Evolutionary conservation across 2,329 filamentous ascomycete species (phyloP), one percentile per base, ranked within the genome.

Genomic region (Periglandula ipomoeae): DNA sequence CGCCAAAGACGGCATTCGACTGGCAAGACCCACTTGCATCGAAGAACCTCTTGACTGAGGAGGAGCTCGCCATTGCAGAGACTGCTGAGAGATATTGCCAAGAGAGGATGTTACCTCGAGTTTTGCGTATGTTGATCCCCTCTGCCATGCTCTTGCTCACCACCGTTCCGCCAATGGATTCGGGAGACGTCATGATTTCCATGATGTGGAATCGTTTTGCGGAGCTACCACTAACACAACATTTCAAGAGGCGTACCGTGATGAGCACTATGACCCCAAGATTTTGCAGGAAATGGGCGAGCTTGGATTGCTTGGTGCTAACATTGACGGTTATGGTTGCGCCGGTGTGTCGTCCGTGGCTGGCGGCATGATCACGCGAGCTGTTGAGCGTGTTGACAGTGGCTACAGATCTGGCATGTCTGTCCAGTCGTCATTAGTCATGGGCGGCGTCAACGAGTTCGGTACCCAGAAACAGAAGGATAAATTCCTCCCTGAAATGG

Each of bases 21-120:
- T 98, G 93, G 91, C 79, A 93, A 65, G 93, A 98, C 63, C 90
- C 93, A 19, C 73, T 98, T 50, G 78, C 76, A 23, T 75, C 84
- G 32, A 82, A 81, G 59, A 85, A 81, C 60, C 70, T 95, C 40
- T 78, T 89, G 60, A 95, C 89, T 1, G 87, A 95, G 56, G 93
- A 98, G 52, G 93, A 98, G 67, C 64, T 88, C 55, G 89, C 90
- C 13, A 91, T 98, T 56, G 77, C 85, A 38, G 89, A 96, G 59
- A 95, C 89, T 5, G 91, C 91, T 30, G 87, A 95, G 67, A 79
- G 87, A 52, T 98, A 97, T 63, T 97, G 90, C 64, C 91, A 97
- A 67, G 90, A 97, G 65, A 80, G 81, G 52, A 75, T 98, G 70
- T 72, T 87, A 38, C 93, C 93, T 45, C 77, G 91, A 55, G 85